These are phyloP conservation scores for Penicillium sp. DNA, from an alignment of 2,329 filamentous ascomycete species.

Conservation along the genomic window DNA sequence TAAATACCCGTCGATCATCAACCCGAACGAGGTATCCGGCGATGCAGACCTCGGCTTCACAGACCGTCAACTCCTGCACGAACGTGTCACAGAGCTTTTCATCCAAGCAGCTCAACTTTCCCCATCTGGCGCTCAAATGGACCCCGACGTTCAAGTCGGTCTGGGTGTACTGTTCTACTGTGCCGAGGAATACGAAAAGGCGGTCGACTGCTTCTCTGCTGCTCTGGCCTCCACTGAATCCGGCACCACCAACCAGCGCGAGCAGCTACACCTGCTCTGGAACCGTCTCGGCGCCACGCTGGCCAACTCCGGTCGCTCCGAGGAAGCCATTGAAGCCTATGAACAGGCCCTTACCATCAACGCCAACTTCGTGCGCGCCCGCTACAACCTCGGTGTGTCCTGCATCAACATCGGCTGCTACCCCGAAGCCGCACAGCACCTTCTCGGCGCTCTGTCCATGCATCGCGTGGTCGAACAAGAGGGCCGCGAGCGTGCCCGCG, in stretches of 20 bases:
- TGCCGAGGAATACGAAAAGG: conserved; percentile 96
- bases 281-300: conserved; percentile 94
- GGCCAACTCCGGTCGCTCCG: conserved; percentile 87
- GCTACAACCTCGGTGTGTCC: conserved; percentile 93
- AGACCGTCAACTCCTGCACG: conserved; percentile 83
- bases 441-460: conserved; percentile 90
- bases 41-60: conserved; percentile 90
- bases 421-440: conserved; percentile 86
- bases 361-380: conserved; percentile 93
- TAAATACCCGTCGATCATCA: conserved; percentile 83
- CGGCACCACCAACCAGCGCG: conserved; percentile 78
- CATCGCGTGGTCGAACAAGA: conserved; percentile 90
- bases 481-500: conserved; percentile 77
- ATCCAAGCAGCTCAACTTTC: conserved; percentile 90
- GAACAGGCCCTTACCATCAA: conserved; percentile 86
- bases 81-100: conserved; percentile 86
- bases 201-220: conserved; percentile 95
- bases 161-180: conserved; percentile 97
- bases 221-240: conserved; percentile 83
- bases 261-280: conserved; percentile 92
- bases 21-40: conserved; percentile 69
- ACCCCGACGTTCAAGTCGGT: conserved; percentile 96
- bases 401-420: conserved; percentile 98
- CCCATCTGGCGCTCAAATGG: conserved; percentile 91
- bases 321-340: conserved; percentile 96